Evolutionary conservation across 1,284 basidiomycete species (phyloP), one percentile per base, ranked within the genome.

Genomic region (Neonothopanus nambi): DNA sequence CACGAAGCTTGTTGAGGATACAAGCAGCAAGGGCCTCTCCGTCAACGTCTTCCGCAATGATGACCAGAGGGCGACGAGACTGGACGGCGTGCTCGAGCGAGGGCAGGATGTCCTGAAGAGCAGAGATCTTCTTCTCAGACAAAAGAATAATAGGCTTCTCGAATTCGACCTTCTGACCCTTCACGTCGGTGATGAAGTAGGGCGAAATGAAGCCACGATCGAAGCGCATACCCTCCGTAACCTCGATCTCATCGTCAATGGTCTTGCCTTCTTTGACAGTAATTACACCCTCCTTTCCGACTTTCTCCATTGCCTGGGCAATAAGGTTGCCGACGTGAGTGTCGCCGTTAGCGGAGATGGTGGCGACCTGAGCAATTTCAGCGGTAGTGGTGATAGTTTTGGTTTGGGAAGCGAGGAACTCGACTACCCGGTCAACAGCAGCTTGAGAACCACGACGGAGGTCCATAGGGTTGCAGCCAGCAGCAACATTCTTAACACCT

Each of bases 271-370:
- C 96, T 81, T 97, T 98, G 72, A 99, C 95, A 57, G 96, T 99
- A 79, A 99, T 98, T 69, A 98, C 96, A 72, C 96, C 96, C 76
- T 99, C 96, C 79, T 98, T 98, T 70, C 96, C 96, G 59, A 98
- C 96, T 75, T 98, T 98, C 77, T 98, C 96, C 96, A 98, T 98
- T 2, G 96, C 96, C 68, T 95, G 93, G n/a, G 96, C 95, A 72
- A 98, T 98, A 67, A 99, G 84, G 71, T 89, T 87, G 52, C 96
- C 96, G 62, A 99, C 84, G 71, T 98, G 95, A 18, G 77, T 80
- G 75, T 98, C 95, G 57, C 95, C 96, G 73, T 99, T 99, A 54
- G 95, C 96, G 40, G 94, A 97, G 72, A 99, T 99, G 64, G 96
- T 99, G 17, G 96, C 96, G 59, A 99, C 95, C 73, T 95, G 92